These are phyloP conservation scores for Inga laurina DNA, from an alignment of 306 rosid genomes.

Conservation along the genomic window DNA sequence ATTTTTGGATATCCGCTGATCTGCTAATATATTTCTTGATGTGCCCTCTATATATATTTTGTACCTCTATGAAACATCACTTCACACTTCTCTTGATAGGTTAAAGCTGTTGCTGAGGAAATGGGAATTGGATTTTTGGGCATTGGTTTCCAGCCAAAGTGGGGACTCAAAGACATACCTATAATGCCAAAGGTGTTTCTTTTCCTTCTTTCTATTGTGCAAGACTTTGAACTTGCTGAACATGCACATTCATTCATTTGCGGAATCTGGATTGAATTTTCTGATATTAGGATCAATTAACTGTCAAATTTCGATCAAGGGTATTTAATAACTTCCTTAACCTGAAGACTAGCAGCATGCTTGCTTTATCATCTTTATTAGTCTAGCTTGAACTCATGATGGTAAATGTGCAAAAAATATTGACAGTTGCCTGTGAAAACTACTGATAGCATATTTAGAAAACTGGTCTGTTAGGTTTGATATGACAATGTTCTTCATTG, in stretches of 20 bases:
- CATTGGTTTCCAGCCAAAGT: slow-evolving; percentile 99
- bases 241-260: slow-evolving; percentile 2
- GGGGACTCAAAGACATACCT: slow-evolving; percentile 84
- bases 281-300: slow-evolving; percentile 13
- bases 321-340: slow-evolving; percentile 13
- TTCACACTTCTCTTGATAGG: slow-evolving; percentile 47
- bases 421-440: not conserved
- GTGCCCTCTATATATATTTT: slow-evolving; percentile 20
- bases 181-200: slow-evolving; percentile 91
- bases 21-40: slow-evolving; percentile 7
- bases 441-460: not conserved
- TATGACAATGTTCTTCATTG: slow-evolving; percentile 2
- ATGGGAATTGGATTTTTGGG: slow-evolving; percentile 99
- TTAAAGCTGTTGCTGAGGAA: slow-evolving; percentile 97
- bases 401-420: not conserved
- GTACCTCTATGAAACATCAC: slow-evolving; percentile 19
- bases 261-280: slow-evolving; percentile 7
- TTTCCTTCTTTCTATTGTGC: slow-evolving; percentile 17
- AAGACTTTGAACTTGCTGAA: slow-evolving; percentile 25
- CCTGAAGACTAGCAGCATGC: not conserved
- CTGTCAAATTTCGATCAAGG: slow-evolving; percentile 13
- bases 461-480: not conserved
- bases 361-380: not conserved
- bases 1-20: not conserved
- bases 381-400: slow-evolving; percentile 12